phyloP scores from a whole-genome alignment of 306 rosid genomes.

The Cyclanthera cordifolia region DNA sequence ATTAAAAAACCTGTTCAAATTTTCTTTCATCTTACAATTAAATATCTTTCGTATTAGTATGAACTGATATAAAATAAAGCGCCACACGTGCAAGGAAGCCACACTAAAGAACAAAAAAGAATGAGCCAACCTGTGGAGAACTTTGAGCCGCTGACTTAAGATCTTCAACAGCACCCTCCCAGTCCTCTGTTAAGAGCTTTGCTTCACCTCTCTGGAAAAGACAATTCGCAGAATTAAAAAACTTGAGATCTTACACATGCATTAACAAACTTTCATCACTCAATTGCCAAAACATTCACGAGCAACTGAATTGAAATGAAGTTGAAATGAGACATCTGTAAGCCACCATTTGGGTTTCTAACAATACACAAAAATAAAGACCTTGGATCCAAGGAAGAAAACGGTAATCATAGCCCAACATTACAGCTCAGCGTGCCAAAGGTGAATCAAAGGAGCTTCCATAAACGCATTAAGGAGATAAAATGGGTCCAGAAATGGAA shows the following conservation, averaged over 20 bases:
- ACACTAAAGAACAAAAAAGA: too few relatives aligned
- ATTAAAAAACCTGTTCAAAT: neutral
- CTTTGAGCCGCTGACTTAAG: slow-evolving; percentile 79
- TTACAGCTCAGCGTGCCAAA: neutral
- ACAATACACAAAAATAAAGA: neutral
- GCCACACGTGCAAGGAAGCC: too few relatives aligned
- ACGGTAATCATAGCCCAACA: neutral
- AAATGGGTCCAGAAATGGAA: too few relatives aligned
- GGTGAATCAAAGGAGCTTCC: neutral
- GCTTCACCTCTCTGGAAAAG: slow-evolving; percentile 87
- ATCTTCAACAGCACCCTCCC: slow-evolving; percentile 98
- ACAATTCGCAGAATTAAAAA: slow-evolving; percentile 13
- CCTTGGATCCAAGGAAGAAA: neutral
- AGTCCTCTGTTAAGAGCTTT: slow-evolving; percentile 81
- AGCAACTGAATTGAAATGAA: neutral
- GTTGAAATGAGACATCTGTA: too few relatives aligned
- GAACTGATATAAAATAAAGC: neutral
- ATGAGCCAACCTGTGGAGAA: slow-evolving; percentile 66
- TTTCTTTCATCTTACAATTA: neutral
- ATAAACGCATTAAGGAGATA: too few relatives aligned
- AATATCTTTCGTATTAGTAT: neutral
- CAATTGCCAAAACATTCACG: neutral
- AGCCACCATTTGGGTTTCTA: neutral
- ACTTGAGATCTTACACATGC: neutral
- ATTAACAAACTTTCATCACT: neutral